Conservation (phyloP, 2,329 filamentous ascomycete species). For the Ophiostoma fasciatum region DNA sequence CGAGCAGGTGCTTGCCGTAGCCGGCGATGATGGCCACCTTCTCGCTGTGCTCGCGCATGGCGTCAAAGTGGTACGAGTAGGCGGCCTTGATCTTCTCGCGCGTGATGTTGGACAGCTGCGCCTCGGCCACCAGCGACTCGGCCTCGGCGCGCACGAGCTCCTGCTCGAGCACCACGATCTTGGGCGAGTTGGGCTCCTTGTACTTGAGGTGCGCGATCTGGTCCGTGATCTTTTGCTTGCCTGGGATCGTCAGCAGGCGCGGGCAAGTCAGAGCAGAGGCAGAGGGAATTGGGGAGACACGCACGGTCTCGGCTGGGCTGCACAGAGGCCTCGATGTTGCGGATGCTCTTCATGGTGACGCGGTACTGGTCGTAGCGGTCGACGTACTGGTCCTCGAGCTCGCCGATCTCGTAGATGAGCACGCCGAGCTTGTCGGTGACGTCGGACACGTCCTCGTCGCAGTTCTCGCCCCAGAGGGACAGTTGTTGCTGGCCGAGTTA, state of each 20-base stretch:
- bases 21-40: slow-evolving; percentile 97
- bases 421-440: slow-evolving; percentile 98
- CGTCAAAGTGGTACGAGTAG: slow-evolving; percentile 96
- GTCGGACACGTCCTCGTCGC: slow-evolving; percentile 95
- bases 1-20: slow-evolving; percentile 94
- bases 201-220: slow-evolving; percentile 98
- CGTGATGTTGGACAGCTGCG: slow-evolving; percentile 97
- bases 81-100: slow-evolving; percentile 98
- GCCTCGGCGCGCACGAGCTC: slow-evolving; percentile 96
- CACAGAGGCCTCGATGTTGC: slow-evolving; percentile 96
- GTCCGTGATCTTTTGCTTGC: slow-evolving; percentile 98
- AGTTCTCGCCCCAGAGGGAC: slow-evolving; percentile 89
- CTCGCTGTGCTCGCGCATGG: slow-evolving; percentile 91
- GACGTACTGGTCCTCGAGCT: slow-evolving; percentile 95
- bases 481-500: slow-evolving; percentile 70
- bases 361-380: slow-evolving; percentile 99
- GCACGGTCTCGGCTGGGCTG: slow-evolving; percentile 93
- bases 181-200: slow-evolving; percentile 97
- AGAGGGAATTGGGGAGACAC: slow-evolving; percentile 18
- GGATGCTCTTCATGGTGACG: slow-evolving; percentile 97
- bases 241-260: slow-evolving; percentile 30
- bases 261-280: neutral
- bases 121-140: slow-evolving; percentile 96
- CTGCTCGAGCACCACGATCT: slow-evolving; percentile 95
- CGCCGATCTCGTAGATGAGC: slow-evolving; percentile 93